Evolutionary conservation across 2,329 filamentous ascomycete species (phyloP).

Genomic region (Phoma herbarum): DNA sequence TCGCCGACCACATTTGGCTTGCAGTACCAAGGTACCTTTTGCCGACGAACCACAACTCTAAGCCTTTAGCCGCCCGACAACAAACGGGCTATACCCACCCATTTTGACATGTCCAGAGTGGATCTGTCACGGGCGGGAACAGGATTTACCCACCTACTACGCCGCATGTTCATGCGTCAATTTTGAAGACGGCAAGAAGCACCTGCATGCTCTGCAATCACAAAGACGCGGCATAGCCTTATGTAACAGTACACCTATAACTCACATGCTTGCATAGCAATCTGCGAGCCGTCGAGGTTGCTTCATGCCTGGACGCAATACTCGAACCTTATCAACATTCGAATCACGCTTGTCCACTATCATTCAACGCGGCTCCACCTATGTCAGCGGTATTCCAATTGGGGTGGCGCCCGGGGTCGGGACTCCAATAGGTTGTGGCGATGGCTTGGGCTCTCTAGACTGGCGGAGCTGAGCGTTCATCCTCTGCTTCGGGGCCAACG

Average conservation of each 20-base stretch:
- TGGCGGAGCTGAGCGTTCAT: constrained; percentile 7
- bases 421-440: constrained; percentile 12
- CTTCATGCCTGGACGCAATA: constrained; percentile 1
- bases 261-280: constrained; percentile 1
- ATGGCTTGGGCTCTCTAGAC: constrained; percentile 9
- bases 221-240: not conserved
- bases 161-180: not conserved
- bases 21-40: constrained; percentile 11
- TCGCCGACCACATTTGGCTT: constrained; percentile 12
- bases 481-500: constrained; percentile 4
- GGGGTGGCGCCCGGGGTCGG: constrained; percentile 14
- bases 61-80: constrained; percentile 10
- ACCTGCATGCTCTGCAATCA: not conserved
- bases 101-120: constrained; percentile 3
- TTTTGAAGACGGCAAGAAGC: not conserved
- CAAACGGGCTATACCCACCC: constrained; percentile 1
- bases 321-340: constrained; percentile 13
- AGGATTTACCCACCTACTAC: not conserved
- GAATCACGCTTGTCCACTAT: constrained; percentile 14
- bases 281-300: not conserved
- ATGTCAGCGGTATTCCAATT: constrained; percentile 14
- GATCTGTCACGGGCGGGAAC: not conserved
- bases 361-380: constrained; percentile 4
- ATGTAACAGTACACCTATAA: not conserved
- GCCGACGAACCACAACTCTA: constrained; percentile 13